Conservation (phyloP, 257 asterid genomes). For the Solanum peruvianum region DNA sequence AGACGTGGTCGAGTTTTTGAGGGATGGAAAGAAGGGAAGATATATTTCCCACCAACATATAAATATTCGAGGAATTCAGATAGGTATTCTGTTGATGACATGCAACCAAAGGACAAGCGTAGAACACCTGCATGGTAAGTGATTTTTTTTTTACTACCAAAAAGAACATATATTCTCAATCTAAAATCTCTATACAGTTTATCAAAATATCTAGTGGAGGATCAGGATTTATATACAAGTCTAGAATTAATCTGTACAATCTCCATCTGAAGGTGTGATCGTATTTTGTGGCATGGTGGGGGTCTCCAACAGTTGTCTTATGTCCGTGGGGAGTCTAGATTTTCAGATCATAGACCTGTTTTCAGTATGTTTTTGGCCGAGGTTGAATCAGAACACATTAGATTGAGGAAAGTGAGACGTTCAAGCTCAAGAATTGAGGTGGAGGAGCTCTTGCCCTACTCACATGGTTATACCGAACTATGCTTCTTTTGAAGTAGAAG, state of each 20-base stretch:
- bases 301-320: slow-evolving; percentile 13
- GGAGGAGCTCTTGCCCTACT: slow-evolving; percentile 10
- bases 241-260: neutral
- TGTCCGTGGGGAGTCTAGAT: slow-evolving; percentile 13
- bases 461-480: slow-evolving; percentile 71
- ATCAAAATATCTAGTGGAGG: neutral
- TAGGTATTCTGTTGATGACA: slow-evolving; percentile 15
- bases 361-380: slow-evolving; percentile 5
- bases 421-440: slow-evolving; percentile 17
- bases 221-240: neutral
- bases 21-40: slow-evolving; percentile 24
- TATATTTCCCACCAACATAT: slow-evolving; percentile 24
- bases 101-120: slow-evolving; percentile 19
- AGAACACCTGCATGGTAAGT: slow-evolving; percentile 23
- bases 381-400: slow-evolving; percentile 1
- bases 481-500: slow-evolving; percentile 55
- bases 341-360: slow-evolving; percentile 16
- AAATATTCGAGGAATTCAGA: slow-evolving; percentile 21
- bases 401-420: slow-evolving; percentile 2
- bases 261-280: slow-evolving; percentile 12
- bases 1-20: slow-evolving; percentile 14
- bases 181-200: neutral
- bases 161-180: neutral
- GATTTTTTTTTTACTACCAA: neutral
- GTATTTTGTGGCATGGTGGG: slow-evolving; percentile 11